Evolutionary conservation across 2,329 filamentous ascomycete species (phyloP), one percentile per base, ranked within the genome.

Genomic region (Pseudomassariella vexata): DNA sequence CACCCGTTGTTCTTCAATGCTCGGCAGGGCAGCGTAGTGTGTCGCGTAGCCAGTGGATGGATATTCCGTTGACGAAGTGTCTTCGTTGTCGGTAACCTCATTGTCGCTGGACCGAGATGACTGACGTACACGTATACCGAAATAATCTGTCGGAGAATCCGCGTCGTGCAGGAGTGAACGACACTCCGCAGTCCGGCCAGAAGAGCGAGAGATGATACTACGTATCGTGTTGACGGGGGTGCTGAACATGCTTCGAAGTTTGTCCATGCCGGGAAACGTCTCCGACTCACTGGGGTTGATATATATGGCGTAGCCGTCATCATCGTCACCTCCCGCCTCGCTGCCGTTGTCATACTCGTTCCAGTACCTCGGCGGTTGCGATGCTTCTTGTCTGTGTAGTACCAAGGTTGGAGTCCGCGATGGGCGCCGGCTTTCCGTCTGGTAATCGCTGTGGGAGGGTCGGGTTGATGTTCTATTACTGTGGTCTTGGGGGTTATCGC

Each of bases 301-400:
- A 47, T 85, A 87, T 44, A 92, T 79, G 26, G 76, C 70, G 54
- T 87, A 92, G 19, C 70, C 70, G 19, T 76, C 72, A 21, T 74
- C 70, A 25, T 77, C 69, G 10, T 68, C 60, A 3, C 70, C 76
- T 30, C 68, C 73, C 3, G 59, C 63, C 34, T 88, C 83, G 52
- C 85, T 87, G 7, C 83, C 84, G 51, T 89, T 63, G 44, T 94
- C 86, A 55, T 90, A 92, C 55, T 94, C 86, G 55, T 85, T 90
- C 85, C 86, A 94, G 52, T 90, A 92, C 16, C 39, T 38, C 26
- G 39, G 24, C 11, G 40, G 34, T 30, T 9, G 38, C 35, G 12
- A 27, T 65, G 63, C 11, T 59, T 47, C 30, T 54, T 52, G 32
- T 6, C 54, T 45, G 30, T 36, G 47, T n/a, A 26, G 21, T 5